Evolutionary conservation across 441 rosid species (phyloP).

Genomic region (Hura crepitans): DNA sequence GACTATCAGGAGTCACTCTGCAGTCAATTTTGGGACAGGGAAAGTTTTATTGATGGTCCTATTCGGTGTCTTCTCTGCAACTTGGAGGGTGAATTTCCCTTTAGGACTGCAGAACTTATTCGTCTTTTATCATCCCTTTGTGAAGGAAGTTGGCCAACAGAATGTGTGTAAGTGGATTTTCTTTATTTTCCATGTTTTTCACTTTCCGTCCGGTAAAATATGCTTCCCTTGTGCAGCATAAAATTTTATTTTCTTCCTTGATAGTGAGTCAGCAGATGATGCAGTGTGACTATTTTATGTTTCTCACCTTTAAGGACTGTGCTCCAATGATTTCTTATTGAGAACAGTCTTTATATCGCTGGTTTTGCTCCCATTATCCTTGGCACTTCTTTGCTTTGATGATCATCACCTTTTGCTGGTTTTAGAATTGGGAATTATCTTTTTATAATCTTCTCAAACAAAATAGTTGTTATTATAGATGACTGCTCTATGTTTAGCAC

Average conservation of each 20-base stretch:
- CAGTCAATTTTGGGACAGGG: slow-evolving; percentile 93
- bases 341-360: too few species aligned
- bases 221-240: background rate
- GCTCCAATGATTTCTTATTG: too few species aligned
- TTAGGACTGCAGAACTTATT: slow-evolving; percentile 64
- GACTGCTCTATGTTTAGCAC: too few species aligned
- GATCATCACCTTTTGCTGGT: too few species aligned
- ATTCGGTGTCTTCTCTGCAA: slow-evolving; percentile 89
- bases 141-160: slow-evolving; percentile 98
- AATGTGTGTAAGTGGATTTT: slow-evolving; percentile 80
- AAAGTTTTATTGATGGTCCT: slow-evolving; percentile 93
- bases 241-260: background rate
- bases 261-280: background rate
- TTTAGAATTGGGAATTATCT: too few species aligned
- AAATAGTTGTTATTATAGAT: too few species aligned
- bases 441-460: too few species aligned
- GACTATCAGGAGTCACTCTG: slow-evolving; percentile 85
- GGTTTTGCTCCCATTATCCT: too few species aligned
- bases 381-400: too few species aligned
- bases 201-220: slow-evolving; percentile 10
- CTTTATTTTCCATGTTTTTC: background rate
- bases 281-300: too few species aligned
- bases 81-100: slow-evolving; percentile 88
- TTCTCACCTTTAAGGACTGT: too few species aligned
- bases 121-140: slow-evolving; percentile 81